A percentile compares a stretch with the other conserved stretches of the same genome.
phyloP scores from a whole-genome alignment of 2,329 filamentous ascomycete species.

The Diplodia corticola region DNA sequence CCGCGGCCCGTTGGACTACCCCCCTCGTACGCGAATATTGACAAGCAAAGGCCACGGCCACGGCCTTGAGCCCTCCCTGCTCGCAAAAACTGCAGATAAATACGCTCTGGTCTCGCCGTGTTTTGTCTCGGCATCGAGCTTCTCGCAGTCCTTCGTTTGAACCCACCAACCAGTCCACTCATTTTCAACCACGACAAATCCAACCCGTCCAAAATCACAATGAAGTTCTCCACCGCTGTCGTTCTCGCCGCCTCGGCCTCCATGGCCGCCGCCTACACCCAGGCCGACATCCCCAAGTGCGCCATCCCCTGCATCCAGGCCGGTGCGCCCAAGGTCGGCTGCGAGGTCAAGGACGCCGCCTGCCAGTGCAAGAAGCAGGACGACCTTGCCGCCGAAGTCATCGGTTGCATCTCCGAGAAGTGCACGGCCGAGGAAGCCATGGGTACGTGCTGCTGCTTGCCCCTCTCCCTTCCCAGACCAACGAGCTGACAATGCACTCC shows the following conservation, averaged over 20 bases:
- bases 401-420: constrained; percentile 39
- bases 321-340: constrained; percentile 51
- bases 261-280: constrained; percentile 19
- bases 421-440: constrained; percentile 42
- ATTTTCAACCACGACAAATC: background rate
- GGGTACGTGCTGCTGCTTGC: constrained; percentile 36
- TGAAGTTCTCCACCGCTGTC: constrained; percentile 14
- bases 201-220: constrained; percentile 1
- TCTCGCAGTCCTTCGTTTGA: constrained; percentile 9
- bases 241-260: constrained; percentile 19
- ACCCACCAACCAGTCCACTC: background rate
- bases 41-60: constrained; percentile 1
- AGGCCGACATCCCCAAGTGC: constrained; percentile 33
- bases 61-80: background rate
- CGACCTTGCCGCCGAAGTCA: constrained; percentile 42
- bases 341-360: constrained; percentile 46
- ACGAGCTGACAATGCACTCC: background rate
- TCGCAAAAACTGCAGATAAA: background rate
- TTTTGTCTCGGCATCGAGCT: background rate
- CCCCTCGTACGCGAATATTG: constrained; percentile 2
- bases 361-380: constrained; percentile 55
- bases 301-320: constrained; percentile 49
- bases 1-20: background rate
- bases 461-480: background rate
- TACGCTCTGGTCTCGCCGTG: background rate